Conservation (phyloP, 75 land plant species). For the Sequoia sempervirens region DNA sequence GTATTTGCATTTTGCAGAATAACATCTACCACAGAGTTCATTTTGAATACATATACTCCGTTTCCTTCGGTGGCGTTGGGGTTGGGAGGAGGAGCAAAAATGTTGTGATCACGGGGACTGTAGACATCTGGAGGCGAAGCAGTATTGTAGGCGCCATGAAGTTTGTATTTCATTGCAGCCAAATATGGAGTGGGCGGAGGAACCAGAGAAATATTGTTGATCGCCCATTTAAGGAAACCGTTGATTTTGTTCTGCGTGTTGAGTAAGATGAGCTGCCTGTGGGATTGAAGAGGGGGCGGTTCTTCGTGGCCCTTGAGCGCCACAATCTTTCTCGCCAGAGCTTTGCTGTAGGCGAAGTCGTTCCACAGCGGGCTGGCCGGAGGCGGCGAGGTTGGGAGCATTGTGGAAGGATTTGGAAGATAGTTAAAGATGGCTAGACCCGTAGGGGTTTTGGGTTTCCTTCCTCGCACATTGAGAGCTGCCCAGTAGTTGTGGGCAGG, state of each 20-base stretch:
- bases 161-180: constrained; percentile 19
- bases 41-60: constrained; percentile 38
- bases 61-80: constrained; percentile 37
- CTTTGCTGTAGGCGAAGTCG: background rate
- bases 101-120: constrained; percentile 20
- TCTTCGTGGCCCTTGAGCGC: background rate
- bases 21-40: constrained; percentile 56
- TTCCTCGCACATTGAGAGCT: constrained; percentile 60
- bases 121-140: constrained; percentile 48
- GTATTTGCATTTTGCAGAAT: constrained; percentile 84
- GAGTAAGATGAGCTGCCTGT: constrained; percentile 7
- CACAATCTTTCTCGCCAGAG: constrained; percentile 11
- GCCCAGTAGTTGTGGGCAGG: constrained; percentile 70
- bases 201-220: constrained; percentile 23
- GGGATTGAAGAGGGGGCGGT: background rate
- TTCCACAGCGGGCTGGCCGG: constrained; percentile 72
- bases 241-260: constrained; percentile 22
- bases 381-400: constrained; percentile 33
- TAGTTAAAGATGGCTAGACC: constrained; percentile 67
- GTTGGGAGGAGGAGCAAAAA: constrained; percentile 14
- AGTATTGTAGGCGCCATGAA: constrained; percentile 30
- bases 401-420: constrained; percentile 23
- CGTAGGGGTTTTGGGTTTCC: constrained; percentile 60
- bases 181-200: constrained; percentile 18
- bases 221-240: constrained; percentile 9